Conservation (phyloP, 768 basidiomycete species). For the Hericium alpestre region DNA sequence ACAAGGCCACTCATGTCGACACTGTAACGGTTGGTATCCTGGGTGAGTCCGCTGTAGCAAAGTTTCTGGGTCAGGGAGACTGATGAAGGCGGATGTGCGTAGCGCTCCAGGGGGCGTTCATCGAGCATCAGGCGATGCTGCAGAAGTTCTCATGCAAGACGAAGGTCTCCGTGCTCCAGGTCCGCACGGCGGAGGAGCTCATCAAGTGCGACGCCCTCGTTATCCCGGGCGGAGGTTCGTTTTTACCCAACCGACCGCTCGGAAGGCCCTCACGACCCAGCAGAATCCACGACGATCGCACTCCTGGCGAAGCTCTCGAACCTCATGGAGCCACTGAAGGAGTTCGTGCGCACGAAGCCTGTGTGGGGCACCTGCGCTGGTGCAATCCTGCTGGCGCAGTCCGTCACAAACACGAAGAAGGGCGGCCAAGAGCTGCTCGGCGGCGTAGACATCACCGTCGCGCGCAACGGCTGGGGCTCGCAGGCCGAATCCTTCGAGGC, state of each 20-base stretch:
- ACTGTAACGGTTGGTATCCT: slow-evolving; percentile 12
- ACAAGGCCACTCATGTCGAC: slow-evolving; percentile 1
- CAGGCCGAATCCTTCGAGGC: slow-evolving; percentile 91
- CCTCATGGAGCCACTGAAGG: slow-evolving; percentile 67
- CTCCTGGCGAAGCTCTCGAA: slow-evolving; percentile 63
- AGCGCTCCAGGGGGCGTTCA: slow-evolving; percentile 92
- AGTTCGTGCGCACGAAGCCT: slow-evolving; percentile 61
- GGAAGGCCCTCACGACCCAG: not conserved
- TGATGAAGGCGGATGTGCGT: slow-evolving; percentile 3
- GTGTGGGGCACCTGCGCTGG: slow-evolving; percentile 97
- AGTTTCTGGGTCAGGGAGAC: not conserved
- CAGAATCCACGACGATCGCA: slow-evolving; percentile 90
- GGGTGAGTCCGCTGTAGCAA: not conserved
- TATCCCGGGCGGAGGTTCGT: slow-evolving; percentile 81
- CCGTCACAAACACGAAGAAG: slow-evolving; percentile 67
- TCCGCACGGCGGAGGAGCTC: slow-evolving; percentile 71
- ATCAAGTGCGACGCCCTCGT: slow-evolving; percentile 71
- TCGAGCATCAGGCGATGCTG: slow-evolving; percentile 71
- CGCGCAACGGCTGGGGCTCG: slow-evolving; percentile 89
- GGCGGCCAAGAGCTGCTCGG: slow-evolving; percentile 82
- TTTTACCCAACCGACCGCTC: not conserved
- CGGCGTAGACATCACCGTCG: slow-evolving; percentile 69
- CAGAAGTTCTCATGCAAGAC: slow-evolving; percentile 41
- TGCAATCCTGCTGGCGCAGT: slow-evolving; percentile 75
- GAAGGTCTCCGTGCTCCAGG: slow-evolving; percentile 41